These are phyloP conservation scores for Nakazawaea siamensis DNA, from an alignment of 805 yeast species.

Conservation along the genomic window DNA sequence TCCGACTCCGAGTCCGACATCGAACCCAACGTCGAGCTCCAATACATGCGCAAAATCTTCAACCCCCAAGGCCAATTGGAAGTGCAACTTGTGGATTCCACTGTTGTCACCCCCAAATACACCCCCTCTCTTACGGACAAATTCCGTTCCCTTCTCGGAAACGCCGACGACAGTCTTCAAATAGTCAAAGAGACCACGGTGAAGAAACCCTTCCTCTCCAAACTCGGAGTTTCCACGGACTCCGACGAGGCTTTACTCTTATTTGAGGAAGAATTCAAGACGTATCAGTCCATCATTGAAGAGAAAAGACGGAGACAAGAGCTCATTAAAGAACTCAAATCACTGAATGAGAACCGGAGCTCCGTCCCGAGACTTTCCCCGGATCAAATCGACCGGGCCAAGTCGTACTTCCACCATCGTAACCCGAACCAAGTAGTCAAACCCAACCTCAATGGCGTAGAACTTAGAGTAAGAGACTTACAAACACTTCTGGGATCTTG, in stretches of 20 bases:
- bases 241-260: conserved; percentile 3
- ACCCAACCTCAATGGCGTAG: conserved; percentile 37
- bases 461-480: conserved; percentile 58
- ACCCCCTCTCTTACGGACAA: too few relatives aligned
- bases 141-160: too few relatives aligned
- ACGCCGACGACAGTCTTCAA: background rate
- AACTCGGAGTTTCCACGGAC: background rate
- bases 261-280: conserved; percentile 29
- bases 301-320: conserved; percentile 31
- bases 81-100: conserved; percentile 2
- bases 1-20: background rate
- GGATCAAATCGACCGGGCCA: conserved; percentile 20
- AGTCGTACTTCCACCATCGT: conserved; percentile 23
- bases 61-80: conserved; percentile 9
- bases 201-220: background rate
- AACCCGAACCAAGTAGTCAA: conserved; percentile 20
- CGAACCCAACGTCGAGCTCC: conserved; percentile 10
- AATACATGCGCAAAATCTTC: conserved; percentile 9
- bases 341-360: conserved; percentile 24
- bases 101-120: too few relatives aligned
- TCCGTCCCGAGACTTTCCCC: conserved; percentile 26
- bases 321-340: conserved; percentile 24
- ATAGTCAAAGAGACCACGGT: background rate
- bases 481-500: conserved; percentile 57
- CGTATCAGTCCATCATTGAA: conserved; percentile 33